Evolutionary conservation across 2,329 filamentous ascomycete genomes (phyloP), one percentile per base, ranked within the genome.

Genomic region (Macrophomina pseudophaseolina): DNA sequence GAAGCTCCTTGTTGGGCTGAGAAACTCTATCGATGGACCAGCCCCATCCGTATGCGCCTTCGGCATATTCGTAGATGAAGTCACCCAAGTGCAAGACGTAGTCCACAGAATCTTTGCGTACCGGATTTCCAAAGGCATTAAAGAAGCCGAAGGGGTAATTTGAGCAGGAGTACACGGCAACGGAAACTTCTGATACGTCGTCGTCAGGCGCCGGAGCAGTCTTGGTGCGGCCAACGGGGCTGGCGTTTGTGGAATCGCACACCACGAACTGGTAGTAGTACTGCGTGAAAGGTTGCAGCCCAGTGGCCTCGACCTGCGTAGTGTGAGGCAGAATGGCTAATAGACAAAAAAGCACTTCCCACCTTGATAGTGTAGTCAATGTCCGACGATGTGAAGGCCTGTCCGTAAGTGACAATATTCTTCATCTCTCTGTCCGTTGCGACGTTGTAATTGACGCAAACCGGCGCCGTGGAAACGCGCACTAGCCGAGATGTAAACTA

Each of bases 361-460:
- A 86, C 86, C 82, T 92, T 91, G 68, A 91, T 80, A 0, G 90
- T 92, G 73, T 88, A 92, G 73, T 92, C 90, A 63, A 92, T 86
- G 73, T 92, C 90, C 0, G 86, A 89, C 32, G 85, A 90, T 0
- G 90, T 92, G 73, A 88, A 91, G 1, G 84, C 88, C n/a, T 79
- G 84, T 3, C 90, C 90, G 1, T 79, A 80, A 53, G 83, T 80
- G 4, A 86, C 84, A 8, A 85, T 78, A 1, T 80, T 71, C 5
- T 78, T 75, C 52, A 85, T 81, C 38, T 78, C 76, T 48, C 80
- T 71, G 70, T 84, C 82, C 30, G 78, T 77, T 6, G 82, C 81
- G 23, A 91, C 84, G 66, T 83, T 84, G 81, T 86, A 92, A 44
- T 88, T 81, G 1, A 91, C 83, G 70, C 90, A 92, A 46, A 91